A percentile compares a stretch with the other conserved stretches of the same genome.
phyloP scores from a whole-genome alignment of 2,329 filamentous ascomycete species.

The Tolypocladium cylindrosporum region DNA sequence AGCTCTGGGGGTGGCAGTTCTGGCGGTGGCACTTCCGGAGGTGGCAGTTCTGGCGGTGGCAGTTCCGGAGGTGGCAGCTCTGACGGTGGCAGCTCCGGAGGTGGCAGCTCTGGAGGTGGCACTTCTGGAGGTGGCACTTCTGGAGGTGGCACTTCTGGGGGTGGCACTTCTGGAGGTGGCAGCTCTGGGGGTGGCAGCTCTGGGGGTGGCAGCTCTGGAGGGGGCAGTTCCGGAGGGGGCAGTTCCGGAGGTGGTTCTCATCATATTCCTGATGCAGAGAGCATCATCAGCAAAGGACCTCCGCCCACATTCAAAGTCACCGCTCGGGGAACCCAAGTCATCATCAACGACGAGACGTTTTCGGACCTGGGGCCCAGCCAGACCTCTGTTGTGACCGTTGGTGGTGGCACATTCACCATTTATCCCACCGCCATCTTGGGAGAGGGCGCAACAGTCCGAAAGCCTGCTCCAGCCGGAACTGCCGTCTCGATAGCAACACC shows the following conservation, averaged over 20 bases:
- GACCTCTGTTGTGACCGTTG: slow-evolving; percentile 32
- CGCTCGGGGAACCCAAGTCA: slow-evolving; percentile 32
- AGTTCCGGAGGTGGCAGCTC: not conserved
- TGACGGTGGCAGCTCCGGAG: no score
- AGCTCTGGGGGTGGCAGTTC: not conserved
- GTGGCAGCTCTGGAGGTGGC: no score
- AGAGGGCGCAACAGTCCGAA: slow-evolving; percentile 31
- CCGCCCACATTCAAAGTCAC: slow-evolving; percentile 27
- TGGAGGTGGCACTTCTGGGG: no score
- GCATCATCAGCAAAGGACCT: slow-evolving; percentile 2
- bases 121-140: not conserved
- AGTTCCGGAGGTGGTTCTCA: not conserved
- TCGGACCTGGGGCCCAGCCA: slow-evolving; percentile 23
- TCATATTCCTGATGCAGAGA: not conserved
- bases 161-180: not conserved
- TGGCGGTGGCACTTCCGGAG: not conserved
- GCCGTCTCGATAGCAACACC: slow-evolving; percentile 21
- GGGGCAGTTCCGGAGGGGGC: not conserved
- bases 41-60: not conserved
- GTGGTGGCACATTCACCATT: slow-evolving; percentile 35
- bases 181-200: not conserved
- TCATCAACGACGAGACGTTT: slow-evolving; percentile 38
- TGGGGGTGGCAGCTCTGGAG: no score
- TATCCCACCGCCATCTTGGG: slow-evolving; percentile 34
- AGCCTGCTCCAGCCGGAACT: slow-evolving; percentile 24